Conservation (phyloP, 257 asterid species). For the Fraxinus excelsior region DNA sequence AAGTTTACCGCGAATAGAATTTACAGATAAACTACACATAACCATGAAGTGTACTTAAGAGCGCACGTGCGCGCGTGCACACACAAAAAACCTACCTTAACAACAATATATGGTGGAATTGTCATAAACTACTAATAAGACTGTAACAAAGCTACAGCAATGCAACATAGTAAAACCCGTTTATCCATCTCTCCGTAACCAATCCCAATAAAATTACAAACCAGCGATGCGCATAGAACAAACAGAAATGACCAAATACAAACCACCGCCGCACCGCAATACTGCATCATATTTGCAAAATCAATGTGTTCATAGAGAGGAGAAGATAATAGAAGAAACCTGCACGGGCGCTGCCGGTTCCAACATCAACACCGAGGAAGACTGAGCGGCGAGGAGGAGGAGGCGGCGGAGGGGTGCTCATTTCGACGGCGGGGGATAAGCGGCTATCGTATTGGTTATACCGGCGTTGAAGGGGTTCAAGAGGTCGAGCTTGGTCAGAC, state of each 20-base stretch:
- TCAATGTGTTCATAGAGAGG: not conserved
- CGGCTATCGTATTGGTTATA: conserved; percentile 26
- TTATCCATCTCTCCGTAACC: not conserved
- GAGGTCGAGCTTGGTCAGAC: conserved; percentile 32
- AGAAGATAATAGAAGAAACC: conserved; percentile 43
- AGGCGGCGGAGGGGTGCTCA: conserved; percentile 54
- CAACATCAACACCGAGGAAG: conserved; percentile 94
- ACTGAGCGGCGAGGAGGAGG: conserved; percentile 48
- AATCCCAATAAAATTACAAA: not conserved
- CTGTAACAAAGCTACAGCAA: conserved; percentile 9
- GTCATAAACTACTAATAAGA: not conserved
- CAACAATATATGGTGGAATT: not conserved
- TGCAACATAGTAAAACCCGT: not conserved
- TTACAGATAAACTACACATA: not conserved
- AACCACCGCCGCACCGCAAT: not conserved
- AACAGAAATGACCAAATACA: conserved; percentile 10
- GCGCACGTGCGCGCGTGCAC: too few relatives aligned
- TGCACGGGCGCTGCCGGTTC: conserved; percentile 99
- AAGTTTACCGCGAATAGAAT: too few relatives aligned
- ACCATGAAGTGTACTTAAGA: too few relatives aligned
- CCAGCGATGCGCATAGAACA: not conserved
- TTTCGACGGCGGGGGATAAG: conserved; percentile 49
- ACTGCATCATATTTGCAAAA: not conserved
- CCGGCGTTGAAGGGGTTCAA: conserved; percentile 16
- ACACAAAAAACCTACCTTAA: not conserved